Percentiles rank a stretch among this genome's conserved stretches.
Conservation (phyloP, 805 yeast genomes). For the Yarrowia porcina region DNA sequence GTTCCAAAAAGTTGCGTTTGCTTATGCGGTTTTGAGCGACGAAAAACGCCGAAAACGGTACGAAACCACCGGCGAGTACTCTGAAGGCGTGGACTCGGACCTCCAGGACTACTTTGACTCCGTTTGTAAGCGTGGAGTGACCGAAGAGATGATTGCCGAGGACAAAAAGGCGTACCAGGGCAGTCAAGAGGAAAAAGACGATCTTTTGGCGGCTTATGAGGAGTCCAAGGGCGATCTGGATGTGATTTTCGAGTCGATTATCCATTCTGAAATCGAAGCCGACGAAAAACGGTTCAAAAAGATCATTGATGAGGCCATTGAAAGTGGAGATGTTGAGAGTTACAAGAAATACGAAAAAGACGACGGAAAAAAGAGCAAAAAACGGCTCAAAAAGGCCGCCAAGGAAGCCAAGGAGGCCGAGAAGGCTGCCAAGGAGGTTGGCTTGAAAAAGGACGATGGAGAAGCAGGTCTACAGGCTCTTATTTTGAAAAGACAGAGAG, state of each 20-base stretch:
- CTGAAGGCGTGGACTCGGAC: conserved; percentile 40
- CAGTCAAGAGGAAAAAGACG: conserved; percentile 45
- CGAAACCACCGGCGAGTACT: conserved; percentile 64
- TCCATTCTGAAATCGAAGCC: conserved; percentile 64
- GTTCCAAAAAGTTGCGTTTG: conserved; percentile 71
- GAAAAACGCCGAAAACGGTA: conserved; percentile 51
- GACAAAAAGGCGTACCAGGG: conserved; percentile 63
- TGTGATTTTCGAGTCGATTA: conserved; percentile 66
- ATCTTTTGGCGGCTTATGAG: conserved; percentile 57
- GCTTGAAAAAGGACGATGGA: conserved; percentile 34
- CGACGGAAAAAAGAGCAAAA: conserved; percentile 46
- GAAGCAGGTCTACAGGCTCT: conserved; percentile 39
- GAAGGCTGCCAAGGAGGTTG: conserved; percentile 54
- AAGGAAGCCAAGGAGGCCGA: conserved; percentile 33
- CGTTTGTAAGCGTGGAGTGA: conserved; percentile 37
- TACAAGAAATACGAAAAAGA: conserved; percentile 49
- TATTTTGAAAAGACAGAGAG: conserved; percentile 32
- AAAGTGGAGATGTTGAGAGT: conserved; percentile 40
- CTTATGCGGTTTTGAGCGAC: conserved; percentile 68
- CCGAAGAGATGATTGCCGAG: conserved; percentile 53
- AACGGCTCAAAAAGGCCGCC: conserved; percentile 41
- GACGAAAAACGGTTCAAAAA: conserved; percentile 62
- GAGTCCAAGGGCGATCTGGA: conserved; percentile 66
- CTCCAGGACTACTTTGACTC: conserved; percentile 42
- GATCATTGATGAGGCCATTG: conserved; percentile 49